Conservation (phyloP, 352 stramenopile species). For the Globisporangium megalacanthum region DNA sequence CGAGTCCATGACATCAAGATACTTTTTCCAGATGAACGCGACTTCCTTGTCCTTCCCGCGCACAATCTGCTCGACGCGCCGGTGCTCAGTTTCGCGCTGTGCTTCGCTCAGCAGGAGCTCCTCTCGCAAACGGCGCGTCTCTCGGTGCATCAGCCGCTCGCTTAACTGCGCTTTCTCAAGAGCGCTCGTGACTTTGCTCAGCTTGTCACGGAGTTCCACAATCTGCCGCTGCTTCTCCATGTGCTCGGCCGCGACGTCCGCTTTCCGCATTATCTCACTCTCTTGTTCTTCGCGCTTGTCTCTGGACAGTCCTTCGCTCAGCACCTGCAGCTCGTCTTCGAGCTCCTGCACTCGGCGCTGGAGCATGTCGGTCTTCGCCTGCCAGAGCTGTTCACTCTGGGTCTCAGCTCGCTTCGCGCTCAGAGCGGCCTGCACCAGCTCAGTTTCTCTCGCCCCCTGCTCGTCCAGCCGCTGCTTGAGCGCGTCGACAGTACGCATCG, state of each 20-base stretch:
- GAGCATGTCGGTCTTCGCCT: constrained; percentile 26
- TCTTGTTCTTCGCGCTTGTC: constrained; percentile 18
- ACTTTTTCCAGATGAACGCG: constrained; percentile 70
- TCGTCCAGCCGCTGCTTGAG: constrained; percentile 23
- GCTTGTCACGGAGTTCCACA: constrained; percentile 20
- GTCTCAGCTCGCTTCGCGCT: constrained; percentile 22
- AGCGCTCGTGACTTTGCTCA: constrained; percentile 12
- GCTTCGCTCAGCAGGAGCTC: constrained; percentile 57
- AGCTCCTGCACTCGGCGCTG: constrained; percentile 20
- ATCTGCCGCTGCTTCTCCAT: constrained; percentile 29
- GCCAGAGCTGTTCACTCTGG: constrained; percentile 23
- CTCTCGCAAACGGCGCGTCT: constrained; percentile 51
- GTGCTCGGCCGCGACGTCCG: constrained; percentile 20
- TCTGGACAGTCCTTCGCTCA: constrained; percentile 18
- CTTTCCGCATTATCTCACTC: constrained; percentile 16
- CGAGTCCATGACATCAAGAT: constrained; percentile 34
- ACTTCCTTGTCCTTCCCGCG: constrained; percentile 59
- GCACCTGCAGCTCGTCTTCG: constrained; percentile 5
- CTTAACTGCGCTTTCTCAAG: constrained; percentile 40
- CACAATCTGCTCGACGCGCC: constrained; percentile 40
- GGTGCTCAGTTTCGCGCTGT: constrained; percentile 42
- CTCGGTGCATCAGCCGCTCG: constrained; percentile 37
- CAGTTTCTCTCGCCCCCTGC: constrained; percentile 7
- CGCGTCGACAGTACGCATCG: constrained; percentile 24
- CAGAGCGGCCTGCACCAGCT: constrained; percentile 11